phyloP scores from a whole-genome alignment of 495 filamentous ascomycete species.

The Podospora pseudoanserina region DNA sequence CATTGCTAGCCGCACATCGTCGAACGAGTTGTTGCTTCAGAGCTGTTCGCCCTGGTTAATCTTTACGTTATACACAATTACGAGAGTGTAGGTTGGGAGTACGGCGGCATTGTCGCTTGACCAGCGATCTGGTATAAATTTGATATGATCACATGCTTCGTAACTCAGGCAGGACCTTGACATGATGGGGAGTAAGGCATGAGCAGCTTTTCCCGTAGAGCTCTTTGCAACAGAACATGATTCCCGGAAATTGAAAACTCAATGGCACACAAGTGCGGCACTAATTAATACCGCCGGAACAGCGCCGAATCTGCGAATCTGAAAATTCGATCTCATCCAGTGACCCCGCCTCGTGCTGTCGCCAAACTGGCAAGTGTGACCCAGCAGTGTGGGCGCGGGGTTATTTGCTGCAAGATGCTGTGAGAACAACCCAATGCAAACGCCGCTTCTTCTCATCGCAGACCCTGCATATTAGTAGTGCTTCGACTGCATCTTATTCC shows the following conservation, averaged over 20 bases:
- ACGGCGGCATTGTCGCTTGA: too few relatives aligned
- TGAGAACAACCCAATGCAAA: neutral
- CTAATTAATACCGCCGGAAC: constrained; percentile 7
- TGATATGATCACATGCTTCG: neutral
- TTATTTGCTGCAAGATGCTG: neutral
- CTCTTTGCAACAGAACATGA: neutral
- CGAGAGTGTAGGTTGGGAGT: too few relatives aligned
- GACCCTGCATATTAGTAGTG: neutral
- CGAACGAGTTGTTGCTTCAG: neutral
- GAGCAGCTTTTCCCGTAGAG: neutral
- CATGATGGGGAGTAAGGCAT: neutral
- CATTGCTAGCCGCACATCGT: neutral
- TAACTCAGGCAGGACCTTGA: neutral
- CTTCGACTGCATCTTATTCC: neutral
- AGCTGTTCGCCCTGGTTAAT: too few relatives aligned
- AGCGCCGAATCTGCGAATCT: constrained; percentile 6
- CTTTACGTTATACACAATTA: too few relatives aligned
- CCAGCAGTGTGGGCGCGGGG: constrained; percentile 5
- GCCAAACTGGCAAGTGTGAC: constrained; percentile 2
- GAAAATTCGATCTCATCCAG: neutral
- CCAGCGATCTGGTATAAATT: neutral
- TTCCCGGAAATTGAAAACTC: constrained; percentile 6
- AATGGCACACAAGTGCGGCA: constrained; percentile 1
- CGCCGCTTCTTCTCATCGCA: neutral
- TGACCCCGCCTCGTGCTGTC: constrained; percentile 6